These are phyloP conservation scores for Begonia loranthoides DNA, from an alignment of 306 rosid species.

Conservation along the genomic window DNA sequence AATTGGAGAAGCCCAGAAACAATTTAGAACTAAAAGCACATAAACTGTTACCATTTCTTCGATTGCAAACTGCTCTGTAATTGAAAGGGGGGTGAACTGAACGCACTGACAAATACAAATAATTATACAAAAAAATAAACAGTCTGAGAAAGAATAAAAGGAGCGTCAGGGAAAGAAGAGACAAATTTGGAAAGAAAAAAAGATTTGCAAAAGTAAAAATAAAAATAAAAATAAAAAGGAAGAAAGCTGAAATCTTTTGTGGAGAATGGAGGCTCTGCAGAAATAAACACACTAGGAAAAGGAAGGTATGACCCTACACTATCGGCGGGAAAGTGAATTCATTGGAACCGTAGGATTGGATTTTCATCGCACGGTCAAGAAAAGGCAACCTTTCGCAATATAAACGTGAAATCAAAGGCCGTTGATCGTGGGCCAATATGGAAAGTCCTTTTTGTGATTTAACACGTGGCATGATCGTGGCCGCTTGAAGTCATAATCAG, in stretches of 20 bases:
- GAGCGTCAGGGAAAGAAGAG: neutral
- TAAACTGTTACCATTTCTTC: conserved; percentile 33
- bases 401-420: neutral
- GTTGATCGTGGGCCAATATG: conserved; percentile 3
- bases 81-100: neutral
- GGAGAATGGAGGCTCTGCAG: conserved; percentile 1
- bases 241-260: conserved; percentile 13
- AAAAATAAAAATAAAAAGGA: conserved; percentile 4
- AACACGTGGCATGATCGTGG: neutral
- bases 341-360: conserved; percentile 27
- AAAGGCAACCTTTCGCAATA: neutral
- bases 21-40: neutral
- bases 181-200: conserved; percentile 5
- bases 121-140: neutral
- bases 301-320: conserved; percentile 6
- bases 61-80: conserved; percentile 20
- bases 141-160: neutral
- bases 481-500: conserved; percentile 27
- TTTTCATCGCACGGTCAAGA: conserved; percentile 22
- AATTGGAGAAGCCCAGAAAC: neutral
- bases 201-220: neutral
- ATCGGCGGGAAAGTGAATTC: conserved; percentile 39
- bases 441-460: no score
- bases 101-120: neutral
- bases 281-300: neutral